Percentiles rank a stretch among this genome's conserved stretches.
Evolutionary conservation across 225 moss, liverwort and hornwort species (phyloP).

Genomic region (Antitrichia curtipendula): DNA sequence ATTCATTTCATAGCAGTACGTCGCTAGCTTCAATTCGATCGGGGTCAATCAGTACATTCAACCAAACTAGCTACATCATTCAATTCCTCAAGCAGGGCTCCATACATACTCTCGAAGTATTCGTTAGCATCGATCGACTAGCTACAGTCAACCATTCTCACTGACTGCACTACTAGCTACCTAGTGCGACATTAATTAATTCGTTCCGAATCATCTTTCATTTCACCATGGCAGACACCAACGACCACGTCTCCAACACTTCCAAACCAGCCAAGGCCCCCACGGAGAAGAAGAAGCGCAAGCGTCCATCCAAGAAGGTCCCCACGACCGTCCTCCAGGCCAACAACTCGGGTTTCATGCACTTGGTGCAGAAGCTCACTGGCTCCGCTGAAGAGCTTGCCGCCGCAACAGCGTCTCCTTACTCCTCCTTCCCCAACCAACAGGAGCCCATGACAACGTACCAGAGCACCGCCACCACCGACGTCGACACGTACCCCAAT

Average conservation of each 20-base stretch:
- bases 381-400: constrained; percentile 20
- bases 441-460: background rate
- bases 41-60: background rate
- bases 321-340: constrained; percentile 36
- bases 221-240: constrained; percentile 4
- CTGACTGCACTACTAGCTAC: background rate
- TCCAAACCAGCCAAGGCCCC: background rate
- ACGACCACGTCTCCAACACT: background rate
- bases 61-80: background rate
- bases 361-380: constrained; percentile 38
- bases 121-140: background rate
- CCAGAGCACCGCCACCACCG: background rate
- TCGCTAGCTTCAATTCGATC: background rate
- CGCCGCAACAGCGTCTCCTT: background rate
- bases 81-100: background rate
- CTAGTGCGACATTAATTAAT: background rate
- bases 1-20: background rate
- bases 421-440: constrained; percentile 4
- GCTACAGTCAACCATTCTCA: background rate
- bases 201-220: background rate
- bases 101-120: background rate
- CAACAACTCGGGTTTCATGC: constrained; percentile 26
- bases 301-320: constrained; percentile 30
- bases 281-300: constrained; percentile 37
- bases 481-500: background rate